Evolutionary conservation across 768 basidiomycete species (phyloP).

Genomic region (Tylopilus sp.): DNA sequence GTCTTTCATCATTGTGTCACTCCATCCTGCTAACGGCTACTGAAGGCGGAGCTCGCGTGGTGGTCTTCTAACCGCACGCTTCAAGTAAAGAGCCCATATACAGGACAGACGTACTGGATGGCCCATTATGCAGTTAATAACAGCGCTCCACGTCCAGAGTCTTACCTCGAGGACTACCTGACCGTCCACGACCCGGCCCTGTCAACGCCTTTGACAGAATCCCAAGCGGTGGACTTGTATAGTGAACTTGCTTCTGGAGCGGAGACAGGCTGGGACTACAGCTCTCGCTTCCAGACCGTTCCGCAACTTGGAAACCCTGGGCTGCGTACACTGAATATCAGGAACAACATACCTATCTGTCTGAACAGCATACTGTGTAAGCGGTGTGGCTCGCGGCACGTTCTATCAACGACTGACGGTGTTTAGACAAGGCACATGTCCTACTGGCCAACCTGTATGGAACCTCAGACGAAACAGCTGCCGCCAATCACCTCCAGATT

Average conservation of each 20-base stretch:
- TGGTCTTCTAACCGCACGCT: conserved; percentile 75
- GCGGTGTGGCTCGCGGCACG: conserved; percentile 23
- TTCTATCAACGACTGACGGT: not conserved
- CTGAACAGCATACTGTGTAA: conserved; percentile 83
- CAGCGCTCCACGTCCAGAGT: conserved; percentile 87
- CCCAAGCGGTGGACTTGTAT: conserved; percentile 64
- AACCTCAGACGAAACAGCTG: conserved; percentile 40
- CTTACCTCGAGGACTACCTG: conserved; percentile 71
- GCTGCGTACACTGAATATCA: conserved; percentile 68
- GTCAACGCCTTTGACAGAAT: conserved; percentile 53
- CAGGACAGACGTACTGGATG: conserved; percentile 61
- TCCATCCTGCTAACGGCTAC: not conserved
- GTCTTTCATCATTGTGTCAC: conserved; percentile 5
- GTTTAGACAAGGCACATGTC: conserved; percentile 59
- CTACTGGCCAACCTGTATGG: conserved; percentile 61
- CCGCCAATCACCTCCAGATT: conserved; percentile 47
- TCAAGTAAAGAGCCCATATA: conserved; percentile 66
- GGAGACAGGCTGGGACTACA: conserved; percentile 59
- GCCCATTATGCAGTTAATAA: conserved; percentile 77
- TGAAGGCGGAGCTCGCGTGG: conserved; percentile 76
- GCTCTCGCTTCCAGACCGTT: conserved; percentile 42
- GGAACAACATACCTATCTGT: conserved; percentile 66
- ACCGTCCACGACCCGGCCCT: conserved; percentile 68
- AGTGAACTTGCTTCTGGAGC: conserved; percentile 86
- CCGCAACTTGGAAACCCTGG: conserved; percentile 44